These are phyloP conservation scores for Crithidia brevicula DNA, from an alignment of 208 protist species.

Conservation along the genomic window DNA sequence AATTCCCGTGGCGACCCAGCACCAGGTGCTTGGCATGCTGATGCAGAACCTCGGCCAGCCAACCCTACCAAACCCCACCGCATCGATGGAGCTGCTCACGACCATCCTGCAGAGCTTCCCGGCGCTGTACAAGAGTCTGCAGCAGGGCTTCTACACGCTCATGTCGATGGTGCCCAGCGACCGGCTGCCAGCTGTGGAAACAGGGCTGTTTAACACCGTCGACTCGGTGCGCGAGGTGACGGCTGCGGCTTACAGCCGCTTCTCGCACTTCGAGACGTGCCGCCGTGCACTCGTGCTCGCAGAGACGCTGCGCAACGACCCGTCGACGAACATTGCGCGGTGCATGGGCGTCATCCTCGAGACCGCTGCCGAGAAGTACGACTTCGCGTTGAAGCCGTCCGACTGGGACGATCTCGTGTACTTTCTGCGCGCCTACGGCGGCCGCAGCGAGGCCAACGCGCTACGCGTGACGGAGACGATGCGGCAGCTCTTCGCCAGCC, in stretches of 20 bases:
- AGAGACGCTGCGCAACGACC: slow-evolving; percentile 49
- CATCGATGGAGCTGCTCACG: slow-evolving; percentile 70
- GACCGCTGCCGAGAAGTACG: slow-evolving; percentile 31
- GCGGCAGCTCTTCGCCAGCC: slow-evolving; percentile 58
- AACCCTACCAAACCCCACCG: slow-evolving; percentile 67
- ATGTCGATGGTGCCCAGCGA: slow-evolving; percentile 75
- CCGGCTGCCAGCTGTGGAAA: slow-evolving; percentile 62
- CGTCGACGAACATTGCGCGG: slow-evolving; percentile 51
- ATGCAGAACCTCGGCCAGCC: slow-evolving; percentile 79
- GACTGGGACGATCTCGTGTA: slow-evolving; percentile 89
- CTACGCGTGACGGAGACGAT: slow-evolving; percentile 63
- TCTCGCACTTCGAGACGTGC: slow-evolving; percentile 77
- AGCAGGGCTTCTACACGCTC: slow-evolving; percentile 81
- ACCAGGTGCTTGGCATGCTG: slow-evolving; percentile 85
- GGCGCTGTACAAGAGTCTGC: slow-evolving; percentile 79
- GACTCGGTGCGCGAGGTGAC: slow-evolving; percentile 82
- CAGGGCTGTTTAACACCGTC: slow-evolving; percentile 64
- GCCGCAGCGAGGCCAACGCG: slow-evolving; percentile 55
- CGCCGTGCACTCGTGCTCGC: slow-evolving; percentile 83
- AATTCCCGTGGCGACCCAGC: slow-evolving; percentile 88
- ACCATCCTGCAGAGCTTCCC: slow-evolving; percentile 83
- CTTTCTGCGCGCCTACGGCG: slow-evolving; percentile 74
- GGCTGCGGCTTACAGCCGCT: slow-evolving; percentile 66
- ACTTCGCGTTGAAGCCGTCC: slow-evolving; percentile 52
- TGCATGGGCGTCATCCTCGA: slow-evolving; percentile 44